Evolutionary conservation across 768 basidiomycete species (phyloP).

Genomic region (Rhodotorula babjevae): DNA sequence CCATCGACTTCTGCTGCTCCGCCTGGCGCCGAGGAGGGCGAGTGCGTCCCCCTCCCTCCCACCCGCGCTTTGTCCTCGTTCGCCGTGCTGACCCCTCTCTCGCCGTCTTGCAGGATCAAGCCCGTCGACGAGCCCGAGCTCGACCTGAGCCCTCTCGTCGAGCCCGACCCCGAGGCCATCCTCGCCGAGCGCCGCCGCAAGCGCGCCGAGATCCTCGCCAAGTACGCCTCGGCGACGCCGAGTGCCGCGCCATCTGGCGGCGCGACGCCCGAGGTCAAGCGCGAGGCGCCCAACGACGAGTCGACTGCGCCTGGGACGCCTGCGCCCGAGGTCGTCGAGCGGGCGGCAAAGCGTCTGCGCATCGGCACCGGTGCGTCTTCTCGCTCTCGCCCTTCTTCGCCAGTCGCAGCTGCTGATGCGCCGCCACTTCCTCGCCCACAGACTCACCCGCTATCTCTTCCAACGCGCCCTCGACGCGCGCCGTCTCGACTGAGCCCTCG

Average conservation of each 20-base stretch:
- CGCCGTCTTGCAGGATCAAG: background rate
- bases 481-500: background rate
- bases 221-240: slow-evolving; percentile 51
- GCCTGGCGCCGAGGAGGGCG: slow-evolving; percentile 19
- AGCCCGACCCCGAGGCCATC: slow-evolving; percentile 51
- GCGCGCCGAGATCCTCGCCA: slow-evolving; percentile 73
- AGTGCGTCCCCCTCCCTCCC: slow-evolving; percentile 12
- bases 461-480: background rate
- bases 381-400: background rate
- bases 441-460: slow-evolving; percentile 8
- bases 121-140: slow-evolving; percentile 49
- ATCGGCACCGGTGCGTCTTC: slow-evolving; percentile 22
- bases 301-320: slow-evolving; percentile 4
- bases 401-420: background rate
- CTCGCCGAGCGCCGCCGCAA: slow-evolving; percentile 65
- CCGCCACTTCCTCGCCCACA: background rate
- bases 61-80: too few species aligned
- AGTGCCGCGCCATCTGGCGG: background rate
- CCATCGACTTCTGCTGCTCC: background rate
- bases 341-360: slow-evolving; percentile 18
- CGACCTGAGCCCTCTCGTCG: slow-evolving; percentile 53
- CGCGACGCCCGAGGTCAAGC: background rate
- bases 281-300: background rate
- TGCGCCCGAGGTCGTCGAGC: slow-evolving; percentile 20
- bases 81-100: too few species aligned